A percentile compares a stretch with the other conserved stretches of the same genome.
Conservation (phyloP, 441 rosid species). For the Populus hybrid region DNA sequence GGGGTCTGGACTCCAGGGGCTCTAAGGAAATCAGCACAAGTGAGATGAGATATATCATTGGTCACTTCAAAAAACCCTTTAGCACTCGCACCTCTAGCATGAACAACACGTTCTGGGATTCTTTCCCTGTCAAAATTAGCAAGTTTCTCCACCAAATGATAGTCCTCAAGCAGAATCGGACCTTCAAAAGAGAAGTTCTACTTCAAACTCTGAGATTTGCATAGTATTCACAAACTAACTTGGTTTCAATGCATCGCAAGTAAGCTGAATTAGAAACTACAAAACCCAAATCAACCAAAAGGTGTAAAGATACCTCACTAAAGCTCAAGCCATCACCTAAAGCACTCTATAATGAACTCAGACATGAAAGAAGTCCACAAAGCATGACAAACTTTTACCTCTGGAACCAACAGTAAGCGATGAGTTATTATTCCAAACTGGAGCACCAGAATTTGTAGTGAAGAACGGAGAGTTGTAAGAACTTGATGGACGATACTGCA, state of each 20-base stretch:
- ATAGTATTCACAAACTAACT: not conserved
- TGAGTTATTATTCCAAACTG: slow-evolving; percentile 81
- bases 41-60: slow-evolving; percentile 60
- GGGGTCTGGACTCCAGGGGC: slow-evolving; percentile 96
- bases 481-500: slow-evolving; percentile 81
- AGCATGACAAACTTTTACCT: slow-evolving; percentile 37
- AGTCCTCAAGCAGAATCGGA: slow-evolving; percentile 91
- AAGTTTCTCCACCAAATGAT: slow-evolving; percentile 83
- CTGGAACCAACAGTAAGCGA: slow-evolving; percentile 84
- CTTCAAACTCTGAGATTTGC: not conserved
- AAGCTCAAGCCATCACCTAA: not conserved
- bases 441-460: slow-evolving; percentile 87
- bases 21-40: slow-evolving; percentile 94
- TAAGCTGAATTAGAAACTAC: not conserved
- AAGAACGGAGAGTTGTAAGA: slow-evolving; percentile 62
- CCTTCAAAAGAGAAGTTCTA: slow-evolving; percentile 37
- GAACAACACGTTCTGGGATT: slow-evolving; percentile 96
- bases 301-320: not conserved
- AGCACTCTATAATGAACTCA: not conserved
- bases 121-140: slow-evolving; percentile 94
- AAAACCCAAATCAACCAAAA: not conserved
- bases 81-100: slow-evolving; percentile 55
- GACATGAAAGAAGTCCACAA: not conserved
- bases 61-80: slow-evolving; percentile 49
- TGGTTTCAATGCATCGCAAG: not conserved